These are phyloP conservation scores for Phytopythium vexans DNA, from an alignment of 352 stramenopile genomes.

Conservation along the genomic window DNA sequence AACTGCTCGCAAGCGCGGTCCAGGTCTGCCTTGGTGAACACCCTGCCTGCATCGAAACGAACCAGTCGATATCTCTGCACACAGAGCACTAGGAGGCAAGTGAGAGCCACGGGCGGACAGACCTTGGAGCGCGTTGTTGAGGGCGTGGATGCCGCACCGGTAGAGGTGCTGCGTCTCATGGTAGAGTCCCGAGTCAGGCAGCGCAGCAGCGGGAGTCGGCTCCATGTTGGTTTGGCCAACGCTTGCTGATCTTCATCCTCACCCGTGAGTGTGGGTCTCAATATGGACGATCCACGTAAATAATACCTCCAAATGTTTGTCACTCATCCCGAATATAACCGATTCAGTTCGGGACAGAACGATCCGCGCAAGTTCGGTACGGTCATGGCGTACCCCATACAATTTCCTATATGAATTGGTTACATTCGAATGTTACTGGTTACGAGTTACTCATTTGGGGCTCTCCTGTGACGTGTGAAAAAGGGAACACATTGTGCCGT, in stretches of 20 bases:
- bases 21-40: constrained; percentile 46
- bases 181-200: constrained; percentile 28
- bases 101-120: background rate
- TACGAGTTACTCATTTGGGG: too few relatives aligned
- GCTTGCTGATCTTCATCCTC: too few relatives aligned
- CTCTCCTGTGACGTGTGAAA: too few relatives aligned
- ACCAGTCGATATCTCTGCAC: background rate
- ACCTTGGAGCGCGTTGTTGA: constrained; percentile 83
- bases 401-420: too few relatives aligned
- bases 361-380: too few relatives aligned
- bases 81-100: background rate
- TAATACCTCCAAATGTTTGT: too few relatives aligned
- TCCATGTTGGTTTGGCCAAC: background rate
- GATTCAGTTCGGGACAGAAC: background rate
- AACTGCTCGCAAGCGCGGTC: constrained; percentile 47
- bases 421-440: too few relatives aligned
- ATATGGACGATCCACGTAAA: too few relatives aligned
- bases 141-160: constrained; percentile 73
- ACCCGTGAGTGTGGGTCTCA: too few relatives aligned
- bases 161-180: constrained; percentile 75
- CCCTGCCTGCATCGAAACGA: constrained; percentile 21
- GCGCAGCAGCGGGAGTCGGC: constrained; percentile 5
- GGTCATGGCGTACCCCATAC: too few relatives aligned
- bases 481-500: too few relatives aligned
- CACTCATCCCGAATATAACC: too few relatives aligned